phyloP scores from a whole-genome alignment of 345 rosid genomes.

The Microcos paniculata region DNA sequence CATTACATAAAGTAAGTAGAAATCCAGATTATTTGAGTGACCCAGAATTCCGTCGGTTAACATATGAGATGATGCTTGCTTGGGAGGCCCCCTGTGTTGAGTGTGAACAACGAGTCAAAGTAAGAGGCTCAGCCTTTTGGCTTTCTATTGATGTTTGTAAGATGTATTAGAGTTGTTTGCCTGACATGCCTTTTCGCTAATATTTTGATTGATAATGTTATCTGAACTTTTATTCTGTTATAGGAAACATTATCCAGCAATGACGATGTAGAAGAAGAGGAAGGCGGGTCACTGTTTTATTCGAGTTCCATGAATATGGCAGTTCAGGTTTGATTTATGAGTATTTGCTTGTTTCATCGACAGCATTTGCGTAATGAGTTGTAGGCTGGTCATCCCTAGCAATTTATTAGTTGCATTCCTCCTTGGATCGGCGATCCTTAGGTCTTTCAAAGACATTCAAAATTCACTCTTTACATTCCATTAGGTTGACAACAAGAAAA shows the following conservation, averaged over 20 bases:
- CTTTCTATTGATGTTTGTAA: slow-evolving; percentile 10
- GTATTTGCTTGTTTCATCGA: slow-evolving; percentile 5
- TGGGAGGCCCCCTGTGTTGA: slow-evolving; percentile 79
- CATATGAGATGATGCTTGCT: slow-evolving; percentile 98
- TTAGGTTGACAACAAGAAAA: slow-evolving; percentile 80
- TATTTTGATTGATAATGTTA: slow-evolving; percentile 15
- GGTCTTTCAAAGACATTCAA: not conserved
- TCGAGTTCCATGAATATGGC: slow-evolving; percentile 81
- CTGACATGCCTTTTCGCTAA: not conserved
- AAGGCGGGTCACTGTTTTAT: slow-evolving; percentile 74
- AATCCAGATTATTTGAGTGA: slow-evolving; percentile 67
- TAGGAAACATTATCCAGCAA: slow-evolving; percentile 53
- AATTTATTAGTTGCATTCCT: not conserved
- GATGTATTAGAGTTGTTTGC: not conserved
- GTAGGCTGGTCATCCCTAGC: not conserved
- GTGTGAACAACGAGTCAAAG: slow-evolving; percentile 41
- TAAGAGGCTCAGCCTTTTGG: slow-evolving; percentile 27
- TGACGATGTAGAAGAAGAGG: slow-evolving; percentile 64
- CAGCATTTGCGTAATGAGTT: not conserved
- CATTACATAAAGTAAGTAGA: slow-evolving; percentile 45
- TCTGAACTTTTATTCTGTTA: slow-evolving; percentile 24
- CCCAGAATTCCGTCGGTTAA: slow-evolving; percentile 66
- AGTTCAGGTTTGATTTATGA: slow-evolving; percentile 54
- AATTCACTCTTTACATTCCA: slow-evolving; percentile 11
- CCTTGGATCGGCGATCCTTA: not conserved